A percentile compares a stretch with the other conserved stretches of the same genome.
Evolutionary conservation across 2,329 filamentous ascomycete genomes (phyloP).

Genomic region (Beauveria scarabaeidicola): DNA sequence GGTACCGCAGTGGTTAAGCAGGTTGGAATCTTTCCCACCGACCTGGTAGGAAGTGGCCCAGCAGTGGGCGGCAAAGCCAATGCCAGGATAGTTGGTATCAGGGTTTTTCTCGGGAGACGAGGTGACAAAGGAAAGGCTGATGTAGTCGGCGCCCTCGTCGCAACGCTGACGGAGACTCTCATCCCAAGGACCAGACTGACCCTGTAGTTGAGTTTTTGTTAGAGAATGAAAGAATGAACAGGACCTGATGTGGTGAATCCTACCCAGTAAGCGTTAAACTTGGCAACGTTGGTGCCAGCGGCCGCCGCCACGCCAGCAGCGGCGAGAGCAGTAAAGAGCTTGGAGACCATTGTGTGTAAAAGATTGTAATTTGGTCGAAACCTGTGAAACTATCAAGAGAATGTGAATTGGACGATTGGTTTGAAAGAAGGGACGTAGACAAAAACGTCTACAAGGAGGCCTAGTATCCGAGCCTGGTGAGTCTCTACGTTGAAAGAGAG

Average conservation of each 20-base stretch:
- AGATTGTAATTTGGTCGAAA: conserved; percentile 28
- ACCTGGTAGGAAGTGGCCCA: conserved; percentile 18
- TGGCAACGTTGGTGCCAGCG: conserved; percentile 13
- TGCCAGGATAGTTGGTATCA: conserved; percentile 26
- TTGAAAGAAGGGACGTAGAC: conserved; percentile 35
- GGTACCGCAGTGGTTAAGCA: conserved; percentile 26
- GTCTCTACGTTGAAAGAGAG: conserved; percentile 21
- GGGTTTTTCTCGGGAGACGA: conserved; percentile 26
- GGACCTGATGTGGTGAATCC: conserved; percentile 6
- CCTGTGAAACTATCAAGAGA: conserved; percentile 20
- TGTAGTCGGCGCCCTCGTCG: conserved; percentile 28
- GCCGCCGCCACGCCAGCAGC: conserved; percentile 18
- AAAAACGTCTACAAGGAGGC: conserved; percentile 25
- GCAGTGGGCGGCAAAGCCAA: conserved; percentile 33
- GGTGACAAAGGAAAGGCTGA: conserved; percentile 32
- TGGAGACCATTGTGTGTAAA: conserved; percentile 15
- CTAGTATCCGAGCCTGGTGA: conserved; percentile 19
- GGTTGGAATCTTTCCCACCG: conserved; percentile 20
- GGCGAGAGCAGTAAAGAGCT: conserved; percentile 18
- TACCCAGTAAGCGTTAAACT: conserved; percentile 35
- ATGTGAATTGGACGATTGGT: conserved; percentile 17
- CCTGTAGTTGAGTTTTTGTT: conserved; percentile 17
- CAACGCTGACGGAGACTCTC: conserved; percentile 28
- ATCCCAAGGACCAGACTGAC: conserved; percentile 22
- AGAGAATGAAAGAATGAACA: neutral